Conservation (phyloP, 306 rosid species). For the Corylus heterophylla region DNA sequence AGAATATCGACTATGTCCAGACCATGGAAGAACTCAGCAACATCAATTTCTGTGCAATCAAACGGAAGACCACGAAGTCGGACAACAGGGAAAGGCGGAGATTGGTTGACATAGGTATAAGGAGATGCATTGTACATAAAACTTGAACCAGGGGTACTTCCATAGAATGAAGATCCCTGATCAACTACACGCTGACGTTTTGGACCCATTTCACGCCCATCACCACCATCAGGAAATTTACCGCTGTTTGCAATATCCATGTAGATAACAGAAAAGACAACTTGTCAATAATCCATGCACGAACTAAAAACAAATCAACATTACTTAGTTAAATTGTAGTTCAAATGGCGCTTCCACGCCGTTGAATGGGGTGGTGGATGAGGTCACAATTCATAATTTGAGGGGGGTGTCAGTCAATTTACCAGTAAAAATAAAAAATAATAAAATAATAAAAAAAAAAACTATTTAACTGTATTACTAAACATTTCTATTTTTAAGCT, state of each 20-base stretch:
- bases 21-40: constrained; percentile 92
- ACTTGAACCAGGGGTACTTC: constrained; percentile 69
- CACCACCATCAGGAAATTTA: constrained; percentile 64
- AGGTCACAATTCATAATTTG: not conserved
- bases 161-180: constrained; percentile 81
- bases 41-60: constrained; percentile 85
- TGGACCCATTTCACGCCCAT: constrained; percentile 92
- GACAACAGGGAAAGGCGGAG: constrained; percentile 90
- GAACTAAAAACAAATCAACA: not conserved
- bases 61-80: constrained; percentile 90
- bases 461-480: not conserved
- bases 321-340: not conserved
- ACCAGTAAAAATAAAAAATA: not conserved
- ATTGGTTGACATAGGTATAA: constrained; percentile 73
- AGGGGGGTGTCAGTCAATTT: not conserved
- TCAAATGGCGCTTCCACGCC: not conserved
- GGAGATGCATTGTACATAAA: constrained; percentile 77
- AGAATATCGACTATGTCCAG: constrained; percentile 89
- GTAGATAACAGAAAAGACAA: constrained; percentile 24
- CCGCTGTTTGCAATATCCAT: constrained; percentile 37
- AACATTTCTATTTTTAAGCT: not conserved
- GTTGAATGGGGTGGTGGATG: not conserved
- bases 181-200: constrained; percentile 86
- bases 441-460: not conserved
- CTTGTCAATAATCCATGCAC: constrained; percentile 15